These are phyloP conservation scores for Fagopyrum tataricum DNA, from an alignment of 148 eudicot genomes.

Conservation along the genomic window DNA sequence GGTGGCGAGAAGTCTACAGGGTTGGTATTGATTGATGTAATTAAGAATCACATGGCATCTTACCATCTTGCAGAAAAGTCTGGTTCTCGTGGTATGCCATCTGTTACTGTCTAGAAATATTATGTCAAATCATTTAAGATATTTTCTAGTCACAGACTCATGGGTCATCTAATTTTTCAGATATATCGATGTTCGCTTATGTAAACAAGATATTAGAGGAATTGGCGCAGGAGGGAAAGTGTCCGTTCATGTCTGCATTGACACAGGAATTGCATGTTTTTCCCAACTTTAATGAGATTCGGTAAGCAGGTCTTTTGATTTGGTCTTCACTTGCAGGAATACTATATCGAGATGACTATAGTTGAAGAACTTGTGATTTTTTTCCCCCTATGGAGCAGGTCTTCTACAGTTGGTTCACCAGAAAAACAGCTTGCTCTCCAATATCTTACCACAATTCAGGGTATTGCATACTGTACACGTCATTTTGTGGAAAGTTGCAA, in stretches of 20 bases:
- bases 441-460: constrained; percentile 89
- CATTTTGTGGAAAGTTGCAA: constrained; percentile 96
- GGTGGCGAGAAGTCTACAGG: constrained; percentile 99
- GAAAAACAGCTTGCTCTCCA: constrained; percentile 85
- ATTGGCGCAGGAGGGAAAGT: constrained; percentile 43
- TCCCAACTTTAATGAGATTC: constrained; percentile 94
- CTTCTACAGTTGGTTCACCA: constrained; percentile 87
- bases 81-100: constrained; percentile 71
- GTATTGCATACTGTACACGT: constrained; percentile 95
- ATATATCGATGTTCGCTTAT: constrained; percentile 58
- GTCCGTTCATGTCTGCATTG: constrained; percentile 72
- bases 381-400: constrained; percentile 37
- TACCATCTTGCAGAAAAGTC: constrained; percentile 78
- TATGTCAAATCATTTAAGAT: background rate
- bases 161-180: constrained; percentile 24
- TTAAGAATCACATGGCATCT: constrained; percentile 79
- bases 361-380: background rate
- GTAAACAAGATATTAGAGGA: constrained; percentile 70
- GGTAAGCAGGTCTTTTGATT: constrained; percentile 32
- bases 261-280: constrained; percentile 80
- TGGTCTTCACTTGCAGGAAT: background rate
- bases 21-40: constrained; percentile 68
- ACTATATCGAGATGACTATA: background rate
- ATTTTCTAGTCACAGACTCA: constrained; percentile 1
- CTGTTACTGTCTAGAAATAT: background rate